Conservation (phyloP, 2,329 filamentous ascomycete genomes). For the Colletotrichum tropicicola region DNA sequence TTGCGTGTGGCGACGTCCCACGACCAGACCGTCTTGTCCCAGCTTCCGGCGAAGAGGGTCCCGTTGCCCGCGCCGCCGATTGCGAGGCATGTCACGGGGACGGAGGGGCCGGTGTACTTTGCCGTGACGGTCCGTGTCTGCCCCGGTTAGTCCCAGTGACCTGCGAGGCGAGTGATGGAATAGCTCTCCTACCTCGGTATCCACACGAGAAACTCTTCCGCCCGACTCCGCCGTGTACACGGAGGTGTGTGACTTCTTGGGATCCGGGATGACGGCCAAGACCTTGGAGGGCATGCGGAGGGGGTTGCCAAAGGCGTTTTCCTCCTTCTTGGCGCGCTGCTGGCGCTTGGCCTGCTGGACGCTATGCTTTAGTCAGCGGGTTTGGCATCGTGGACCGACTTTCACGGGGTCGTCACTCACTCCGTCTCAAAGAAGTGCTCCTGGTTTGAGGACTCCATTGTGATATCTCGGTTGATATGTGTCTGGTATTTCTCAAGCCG, state of each 20-base stretch:
- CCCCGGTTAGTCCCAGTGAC: not conserved
- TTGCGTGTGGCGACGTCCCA: constrained; percentile 73
- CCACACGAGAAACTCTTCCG: constrained; percentile 79
- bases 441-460: constrained; percentile 76
- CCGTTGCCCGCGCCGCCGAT: constrained; percentile 64
- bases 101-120: constrained; percentile 75
- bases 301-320: constrained; percentile 84
- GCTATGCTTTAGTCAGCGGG: constrained; percentile 20
- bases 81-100: constrained; percentile 82
- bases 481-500: not conserved
- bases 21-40: constrained; percentile 93
- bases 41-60: constrained; percentile 86
- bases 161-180: not conserved
- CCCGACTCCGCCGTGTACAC: constrained; percentile 88
- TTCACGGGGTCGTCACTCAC: constrained; percentile 60
- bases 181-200: constrained; percentile 69
- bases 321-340: constrained; percentile 65
- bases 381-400: not conserved
- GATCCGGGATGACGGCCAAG: constrained; percentile 76
- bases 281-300: constrained; percentile 87
- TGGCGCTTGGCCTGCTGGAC: constrained; percentile 25
- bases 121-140: constrained; percentile 20
- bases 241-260: constrained; percentile 61
- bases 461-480: constrained; percentile 40
- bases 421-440: constrained; percentile 94